phyloP scores from a whole-genome alignment of 2,329 filamentous ascomycete species.

The Pseudofabraea citricarpa region DNA sequence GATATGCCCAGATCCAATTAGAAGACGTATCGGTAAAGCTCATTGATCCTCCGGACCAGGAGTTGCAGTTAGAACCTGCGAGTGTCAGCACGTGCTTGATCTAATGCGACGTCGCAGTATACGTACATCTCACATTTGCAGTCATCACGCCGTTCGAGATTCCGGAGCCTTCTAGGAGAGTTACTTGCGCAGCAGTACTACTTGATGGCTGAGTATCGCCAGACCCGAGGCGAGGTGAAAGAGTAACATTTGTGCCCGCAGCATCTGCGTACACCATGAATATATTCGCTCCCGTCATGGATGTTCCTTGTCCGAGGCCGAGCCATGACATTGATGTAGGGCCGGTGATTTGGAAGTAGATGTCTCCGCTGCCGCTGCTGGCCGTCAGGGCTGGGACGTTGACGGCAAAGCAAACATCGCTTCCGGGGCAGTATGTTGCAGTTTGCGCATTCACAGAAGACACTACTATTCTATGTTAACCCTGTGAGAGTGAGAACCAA shows the following conservation, averaged over 20 bases:
- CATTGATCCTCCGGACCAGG: conserved; percentile 47
- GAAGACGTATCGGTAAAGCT: conserved; percentile 38
- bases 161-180: conserved; percentile 47
- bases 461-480: too few species aligned
- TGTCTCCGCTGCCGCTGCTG: conserved; percentile 44
- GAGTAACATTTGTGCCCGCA: conserved; percentile 47
- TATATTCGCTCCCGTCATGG: conserved; percentile 52
- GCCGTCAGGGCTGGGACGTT: conserved; percentile 50
- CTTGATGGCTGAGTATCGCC: conserved; percentile 38
- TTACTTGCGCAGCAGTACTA: conserved; percentile 37
- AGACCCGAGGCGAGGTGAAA: conserved; percentile 45
- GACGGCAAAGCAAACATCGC: conserved; percentile 36
- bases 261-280: conserved; percentile 53
- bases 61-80: conserved; percentile 44
- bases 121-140: conserved; percentile 49
- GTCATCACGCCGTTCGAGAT: conserved; percentile 46
- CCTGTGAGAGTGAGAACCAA: too few species aligned
- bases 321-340: conserved; percentile 49
- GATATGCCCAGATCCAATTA: conserved; percentile 46
- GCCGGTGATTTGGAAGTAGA: conserved; percentile 53
- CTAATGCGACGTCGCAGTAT: not conserved
- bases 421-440: conserved; percentile 14
- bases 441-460: conserved; percentile 13
- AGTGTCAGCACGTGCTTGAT: conserved; percentile 10
- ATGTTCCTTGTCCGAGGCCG: conserved; percentile 47